phyloP scores from a whole-genome alignment of 345 rosid species.

The Barbarea vulgaris region DNA sequence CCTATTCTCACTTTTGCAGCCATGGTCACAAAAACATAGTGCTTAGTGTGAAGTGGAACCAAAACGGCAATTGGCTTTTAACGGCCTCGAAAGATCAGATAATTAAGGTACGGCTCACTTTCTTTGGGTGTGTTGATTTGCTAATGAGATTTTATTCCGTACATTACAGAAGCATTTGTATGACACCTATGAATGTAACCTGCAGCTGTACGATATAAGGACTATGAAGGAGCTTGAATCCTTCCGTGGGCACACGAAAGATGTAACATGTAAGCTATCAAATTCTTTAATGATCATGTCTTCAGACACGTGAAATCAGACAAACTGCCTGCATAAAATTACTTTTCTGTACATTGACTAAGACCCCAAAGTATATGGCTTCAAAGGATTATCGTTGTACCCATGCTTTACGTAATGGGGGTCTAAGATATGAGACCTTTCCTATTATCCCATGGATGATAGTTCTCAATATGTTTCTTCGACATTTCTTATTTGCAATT shows the following conservation, averaged over 20 bases:
- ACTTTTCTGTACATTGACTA: constrained; percentile 8
- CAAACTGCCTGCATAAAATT: not conserved
- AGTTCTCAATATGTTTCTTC: constrained; percentile 4
- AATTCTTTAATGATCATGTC: constrained; percentile 25
- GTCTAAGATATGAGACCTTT: not conserved
- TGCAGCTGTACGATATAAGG: constrained; percentile 93
- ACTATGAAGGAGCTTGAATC: constrained; percentile 99
- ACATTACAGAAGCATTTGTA: constrained; percentile 1
- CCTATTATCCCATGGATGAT: not conserved
- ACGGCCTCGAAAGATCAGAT: constrained; percentile 97
- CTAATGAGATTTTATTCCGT: not conserved
- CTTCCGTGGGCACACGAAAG: constrained; percentile 92
- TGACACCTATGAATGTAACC: constrained; percentile 26
- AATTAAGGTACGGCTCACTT: constrained; percentile 62
- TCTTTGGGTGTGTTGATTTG: constrained; percentile 3
- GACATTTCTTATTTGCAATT: constrained; percentile 13
- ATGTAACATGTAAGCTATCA: constrained; percentile 77
- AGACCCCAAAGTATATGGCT: not conserved
- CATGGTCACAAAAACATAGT: constrained; percentile 99
- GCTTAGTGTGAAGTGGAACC: constrained; percentile 98
- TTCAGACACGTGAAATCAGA: constrained; percentile 13
- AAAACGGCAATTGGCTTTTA: constrained; percentile 97
- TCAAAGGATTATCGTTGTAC: not conserved
- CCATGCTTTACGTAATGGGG: not conserved
- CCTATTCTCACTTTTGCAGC: constrained; percentile 53